These are phyloP conservation scores for Helicostylum pulchrum DNA, from an alignment of 192 early-diverging fungal species.

Conservation along the genomic window DNA sequence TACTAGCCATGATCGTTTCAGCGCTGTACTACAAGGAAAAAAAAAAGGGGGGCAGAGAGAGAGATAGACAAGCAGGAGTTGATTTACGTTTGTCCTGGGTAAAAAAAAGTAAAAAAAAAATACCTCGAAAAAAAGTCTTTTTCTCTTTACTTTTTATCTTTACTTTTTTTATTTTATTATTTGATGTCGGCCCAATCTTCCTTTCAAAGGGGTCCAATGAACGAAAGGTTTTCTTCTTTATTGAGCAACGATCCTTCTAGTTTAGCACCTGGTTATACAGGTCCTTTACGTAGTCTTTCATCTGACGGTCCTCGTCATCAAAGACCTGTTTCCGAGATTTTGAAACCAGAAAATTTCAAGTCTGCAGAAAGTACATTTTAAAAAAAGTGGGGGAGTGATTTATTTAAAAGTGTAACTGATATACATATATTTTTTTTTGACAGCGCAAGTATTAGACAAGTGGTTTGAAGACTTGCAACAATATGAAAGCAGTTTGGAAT, in stretches of 20 bases:
- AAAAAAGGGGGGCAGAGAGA: too few relatives aligned
- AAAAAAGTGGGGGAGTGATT: too few relatives aligned
- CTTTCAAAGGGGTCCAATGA: conserved; percentile 3
- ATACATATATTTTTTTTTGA: not conserved
- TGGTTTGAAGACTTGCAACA: conserved; percentile 91
- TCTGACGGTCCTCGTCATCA: conserved; percentile 8
- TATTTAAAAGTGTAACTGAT: not conserved
- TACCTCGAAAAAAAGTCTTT: too few relatives aligned
- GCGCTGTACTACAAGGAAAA: too few relatives aligned
- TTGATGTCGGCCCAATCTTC: conserved; percentile 12
- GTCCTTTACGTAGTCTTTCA: not conserved
- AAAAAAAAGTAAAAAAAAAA: too few relatives aligned
- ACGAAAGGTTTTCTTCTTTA: conserved; percentile 3
- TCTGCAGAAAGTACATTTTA: conserved; percentile 28
- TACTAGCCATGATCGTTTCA: too few relatives aligned
- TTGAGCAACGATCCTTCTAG: conserved; percentile 1
- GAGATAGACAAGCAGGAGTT: too few relatives aligned
- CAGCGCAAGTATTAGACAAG: conserved; percentile 72
- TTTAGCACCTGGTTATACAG: not conserved
- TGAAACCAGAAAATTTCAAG: conserved; percentile 28
- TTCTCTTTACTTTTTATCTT: too few relatives aligned
- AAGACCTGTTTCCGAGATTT: conserved; percentile 34
- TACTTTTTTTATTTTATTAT: not conserved
- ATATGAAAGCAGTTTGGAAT: conserved; percentile 88
- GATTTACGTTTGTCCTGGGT: too few relatives aligned